Conservation (phyloP, 2,329 filamentous ascomycete genomes). For the Monosporascus cannonballus region DNA sequence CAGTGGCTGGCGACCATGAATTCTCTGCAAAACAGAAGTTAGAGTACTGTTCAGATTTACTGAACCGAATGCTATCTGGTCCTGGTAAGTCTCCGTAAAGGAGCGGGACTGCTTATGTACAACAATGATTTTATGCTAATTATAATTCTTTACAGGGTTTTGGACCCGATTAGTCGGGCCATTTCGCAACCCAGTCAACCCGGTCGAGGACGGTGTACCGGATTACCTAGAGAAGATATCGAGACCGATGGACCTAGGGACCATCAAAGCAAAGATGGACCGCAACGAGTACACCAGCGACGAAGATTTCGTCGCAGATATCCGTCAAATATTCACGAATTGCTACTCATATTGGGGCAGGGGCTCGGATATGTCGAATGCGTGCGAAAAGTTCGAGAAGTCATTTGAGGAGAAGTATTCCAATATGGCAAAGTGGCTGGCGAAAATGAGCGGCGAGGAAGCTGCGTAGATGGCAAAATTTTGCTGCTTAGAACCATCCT, state of each 20-base stretch:
- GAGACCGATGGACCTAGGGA: slow-evolving; percentile 55
- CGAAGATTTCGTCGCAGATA: slow-evolving; percentile 49
- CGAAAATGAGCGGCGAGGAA: slow-evolving; percentile 44
- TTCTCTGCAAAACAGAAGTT: slow-evolving; percentile 41
- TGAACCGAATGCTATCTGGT: slow-evolving; percentile 55
- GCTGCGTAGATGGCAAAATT: slow-evolving; percentile 11
- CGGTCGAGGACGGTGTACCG: slow-evolving; percentile 49
- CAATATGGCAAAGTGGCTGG: slow-evolving; percentile 54
- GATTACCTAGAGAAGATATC: slow-evolving; percentile 57
- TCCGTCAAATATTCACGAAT: slow-evolving; percentile 57
- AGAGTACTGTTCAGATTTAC: slow-evolving; percentile 51
- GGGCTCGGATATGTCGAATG: slow-evolving; percentile 46
- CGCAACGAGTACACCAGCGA: slow-evolving; percentile 42
- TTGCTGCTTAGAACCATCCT: too few relatives aligned
- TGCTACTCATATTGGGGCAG: slow-evolving; percentile 59
- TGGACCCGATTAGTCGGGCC: slow-evolving; percentile 61
- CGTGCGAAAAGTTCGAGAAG: slow-evolving; percentile 53
- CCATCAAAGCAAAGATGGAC: slow-evolving; percentile 57
- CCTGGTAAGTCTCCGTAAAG: slow-evolving; percentile 38
- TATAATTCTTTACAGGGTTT: slow-evolving; percentile 38
- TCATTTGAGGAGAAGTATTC: slow-evolving; percentile 53
- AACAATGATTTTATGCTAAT: not conserved
- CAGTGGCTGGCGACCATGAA: slow-evolving; percentile 20
- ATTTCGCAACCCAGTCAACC: slow-evolving; percentile 55
- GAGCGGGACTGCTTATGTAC: too few relatives aligned